A percentile compares a stretch with the other conserved stretches of the same genome.
These are phyloP conservation scores for Podosphaera fusca DNA, from an alignment of 2,329 filamentous ascomycete genomes.

Conservation along the genomic window DNA sequence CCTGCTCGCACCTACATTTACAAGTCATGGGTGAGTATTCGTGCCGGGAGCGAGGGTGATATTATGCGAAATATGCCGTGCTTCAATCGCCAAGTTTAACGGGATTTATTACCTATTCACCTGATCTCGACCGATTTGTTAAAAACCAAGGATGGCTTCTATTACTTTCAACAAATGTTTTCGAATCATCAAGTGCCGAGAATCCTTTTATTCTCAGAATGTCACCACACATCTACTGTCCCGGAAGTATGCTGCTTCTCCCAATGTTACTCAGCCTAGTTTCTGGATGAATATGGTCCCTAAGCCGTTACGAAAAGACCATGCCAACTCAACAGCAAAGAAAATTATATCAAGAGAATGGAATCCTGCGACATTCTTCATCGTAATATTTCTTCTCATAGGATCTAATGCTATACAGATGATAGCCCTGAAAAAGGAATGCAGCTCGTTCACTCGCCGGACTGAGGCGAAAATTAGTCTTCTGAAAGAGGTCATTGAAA, in stretches of 20 bases:
- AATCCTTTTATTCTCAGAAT: too few species aligned
- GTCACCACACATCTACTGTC: too few species aligned
- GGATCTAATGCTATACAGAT: conserved; percentile 92
- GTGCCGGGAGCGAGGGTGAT: too few species aligned
- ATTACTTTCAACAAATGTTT: too few species aligned
- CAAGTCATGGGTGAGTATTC: too few species aligned
- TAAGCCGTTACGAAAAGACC: conserved; percentile 32
- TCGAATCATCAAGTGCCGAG: too few species aligned
- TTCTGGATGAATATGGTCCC: conserved; percentile 52
- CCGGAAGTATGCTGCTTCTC: not conserved
- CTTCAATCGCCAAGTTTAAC: too few species aligned
- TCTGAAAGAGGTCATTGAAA: conserved; percentile 52
- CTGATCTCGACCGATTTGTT: too few species aligned
- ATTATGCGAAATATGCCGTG: too few species aligned
- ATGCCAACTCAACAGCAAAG: conserved; percentile 18
- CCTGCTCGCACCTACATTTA: too few species aligned
- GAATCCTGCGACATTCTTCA: conserved; percentile 68
- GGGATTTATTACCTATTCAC: too few species aligned
- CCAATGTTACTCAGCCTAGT: conserved; percentile 9
- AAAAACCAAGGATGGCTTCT: too few species aligned
- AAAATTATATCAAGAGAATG: conserved; percentile 35
- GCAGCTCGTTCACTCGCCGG: conserved; percentile 45
- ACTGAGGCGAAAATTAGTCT: conserved; percentile 59
- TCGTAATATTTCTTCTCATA: conserved; percentile 63
- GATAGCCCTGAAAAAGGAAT: conserved; percentile 58